These are phyloP conservation scores for Wallacemonas sp. DNA, from an alignment of 208 protist genomes.

Conservation along the genomic window DNA sequence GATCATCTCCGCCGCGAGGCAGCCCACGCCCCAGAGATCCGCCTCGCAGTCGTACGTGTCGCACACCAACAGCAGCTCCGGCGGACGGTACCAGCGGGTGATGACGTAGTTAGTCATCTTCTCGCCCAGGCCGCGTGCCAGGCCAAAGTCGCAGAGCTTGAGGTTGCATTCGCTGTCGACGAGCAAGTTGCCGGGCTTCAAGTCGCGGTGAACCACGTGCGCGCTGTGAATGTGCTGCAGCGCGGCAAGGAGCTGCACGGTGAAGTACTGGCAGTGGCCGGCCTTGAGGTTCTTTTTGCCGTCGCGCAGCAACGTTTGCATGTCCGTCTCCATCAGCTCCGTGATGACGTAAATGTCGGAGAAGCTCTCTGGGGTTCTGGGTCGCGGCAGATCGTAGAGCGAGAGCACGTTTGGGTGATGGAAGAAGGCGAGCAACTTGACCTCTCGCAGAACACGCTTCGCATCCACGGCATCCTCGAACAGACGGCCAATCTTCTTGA, in stretches of 20 bases:
- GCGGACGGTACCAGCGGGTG: slow-evolving; percentile 98
- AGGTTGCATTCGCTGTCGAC: slow-evolving; percentile 92
- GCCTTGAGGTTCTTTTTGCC: slow-evolving; percentile 40
- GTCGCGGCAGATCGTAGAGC: slow-evolving; percentile 75
- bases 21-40: slow-evolving; percentile 97
- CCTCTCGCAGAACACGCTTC: slow-evolving; percentile 78
- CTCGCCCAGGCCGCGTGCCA: slow-evolving; percentile 58
- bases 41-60: slow-evolving; percentile 87
- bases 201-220: slow-evolving; percentile 95
- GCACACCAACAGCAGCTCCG: slow-evolving; percentile 97
- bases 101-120: slow-evolving; percentile 96
- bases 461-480: slow-evolving; percentile 95
- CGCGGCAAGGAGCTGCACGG: slow-evolving; percentile 95
- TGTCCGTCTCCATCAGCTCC: slow-evolving; percentile 93
- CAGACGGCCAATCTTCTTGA: slow-evolving; percentile 98
- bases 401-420: slow-evolving; percentile 84
- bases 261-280: slow-evolving; percentile 94
- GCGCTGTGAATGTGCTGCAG: slow-evolving; percentile 96
- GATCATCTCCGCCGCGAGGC: slow-evolving; percentile 96
- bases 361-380: slow-evolving; percentile 44
- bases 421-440: slow-evolving; percentile 74
- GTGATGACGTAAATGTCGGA: slow-evolving; percentile 87
- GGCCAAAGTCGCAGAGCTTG: slow-evolving; percentile 94
- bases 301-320: slow-evolving; percentile 82
- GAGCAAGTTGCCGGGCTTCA: slow-evolving; percentile 95